Evolutionary conservation across 257 asterid genomes (phyloP), one percentile per base, ranked within the genome.

Genomic region (Nicotiana undulata): DNA sequence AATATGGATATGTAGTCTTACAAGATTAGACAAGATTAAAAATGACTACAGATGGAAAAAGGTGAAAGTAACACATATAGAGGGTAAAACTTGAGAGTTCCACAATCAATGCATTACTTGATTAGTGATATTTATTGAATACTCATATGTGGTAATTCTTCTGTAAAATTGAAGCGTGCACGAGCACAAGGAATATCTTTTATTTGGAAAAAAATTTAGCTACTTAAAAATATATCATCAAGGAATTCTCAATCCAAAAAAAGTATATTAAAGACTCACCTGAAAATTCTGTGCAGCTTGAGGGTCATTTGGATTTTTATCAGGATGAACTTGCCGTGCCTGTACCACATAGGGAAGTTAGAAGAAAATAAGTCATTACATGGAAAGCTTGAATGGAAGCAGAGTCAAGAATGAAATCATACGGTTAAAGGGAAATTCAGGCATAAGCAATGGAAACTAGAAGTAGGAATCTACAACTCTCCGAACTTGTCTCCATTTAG

Each of bases 281-380:
- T 96, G 99, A 83, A 96, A 96, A 63, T 96, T 96, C 32, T 92
- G 93, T 22, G 99, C 99, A 63, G 99, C 98, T 88, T 76, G 84
- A 79, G 99, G 99, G 86, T 96, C 97, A 61, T 96, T 96, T 10
- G 98, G 98, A 83, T 96, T 96, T 90, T 96, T 96, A 86, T 96
- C 99, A 26, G 99, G 99, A 87, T 96, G 99, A 85, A 96, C 99
- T 88, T 96, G 97, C 59, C 98, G 91, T 26, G 99, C 99, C 99
- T 96, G 85, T 89, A 85, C 77, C 82, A 79, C 46, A 16, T 13
- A 63, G 44, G 31, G 7, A 8, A 65, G 60, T 28, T 17, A 79
- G 65, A 29, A 49, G 63, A 63, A 74, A 22, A 74, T 26, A 26
- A 74, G 79, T 8, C 11, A 16, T 24, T 44, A 8, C 79, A 74